These are phyloP conservation scores for Kurtzmaniella fragi DNA, from an alignment of 805 yeast species.

Conservation along the genomic window DNA sequence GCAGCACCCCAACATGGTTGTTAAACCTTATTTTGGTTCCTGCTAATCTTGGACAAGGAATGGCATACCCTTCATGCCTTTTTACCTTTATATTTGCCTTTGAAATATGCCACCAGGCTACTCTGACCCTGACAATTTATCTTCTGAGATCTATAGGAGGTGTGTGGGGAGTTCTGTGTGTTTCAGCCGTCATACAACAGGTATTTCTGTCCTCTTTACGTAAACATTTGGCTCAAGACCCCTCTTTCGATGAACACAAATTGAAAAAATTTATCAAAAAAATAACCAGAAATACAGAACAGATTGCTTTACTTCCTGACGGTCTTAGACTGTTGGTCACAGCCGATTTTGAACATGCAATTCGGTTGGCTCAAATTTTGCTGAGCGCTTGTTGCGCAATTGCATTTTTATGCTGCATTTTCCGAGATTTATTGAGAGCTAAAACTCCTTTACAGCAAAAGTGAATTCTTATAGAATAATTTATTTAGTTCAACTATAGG, in stretches of 20 bases:
- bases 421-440: constrained; percentile 8
- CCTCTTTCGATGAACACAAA: constrained; percentile 8
- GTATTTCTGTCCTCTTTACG: constrained; percentile 9
- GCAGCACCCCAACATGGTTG: constrained; percentile 17
- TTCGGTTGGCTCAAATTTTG: constrained; percentile 19
- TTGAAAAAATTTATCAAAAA: constrained; percentile 12
- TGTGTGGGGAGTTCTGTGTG: constrained; percentile 35
- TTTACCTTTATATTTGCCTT: constrained; percentile 32
- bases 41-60: constrained; percentile 35
- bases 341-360: constrained; percentile 19
- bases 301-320: constrained; percentile 10
- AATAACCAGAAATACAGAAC: constrained; percentile 18
- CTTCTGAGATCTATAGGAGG: constrained; percentile 36
- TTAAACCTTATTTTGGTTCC: constrained; percentile 24
- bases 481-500: no score
- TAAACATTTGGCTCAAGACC: constrained; percentile 10
- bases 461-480: no score
- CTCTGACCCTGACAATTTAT: constrained; percentile 35
- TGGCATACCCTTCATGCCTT: constrained; percentile 31
- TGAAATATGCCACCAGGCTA: constrained; percentile 27
- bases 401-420: constrained; percentile 11
- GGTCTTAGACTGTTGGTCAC: constrained; percentile 14
- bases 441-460: constrained; percentile 3
- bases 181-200: constrained; percentile 15
- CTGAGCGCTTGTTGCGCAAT: constrained; percentile 12